Evolutionary conservation across 371 early-diverging fungal genomes (phyloP).

Genomic region (Sporodiniella umbellata): DNA sequence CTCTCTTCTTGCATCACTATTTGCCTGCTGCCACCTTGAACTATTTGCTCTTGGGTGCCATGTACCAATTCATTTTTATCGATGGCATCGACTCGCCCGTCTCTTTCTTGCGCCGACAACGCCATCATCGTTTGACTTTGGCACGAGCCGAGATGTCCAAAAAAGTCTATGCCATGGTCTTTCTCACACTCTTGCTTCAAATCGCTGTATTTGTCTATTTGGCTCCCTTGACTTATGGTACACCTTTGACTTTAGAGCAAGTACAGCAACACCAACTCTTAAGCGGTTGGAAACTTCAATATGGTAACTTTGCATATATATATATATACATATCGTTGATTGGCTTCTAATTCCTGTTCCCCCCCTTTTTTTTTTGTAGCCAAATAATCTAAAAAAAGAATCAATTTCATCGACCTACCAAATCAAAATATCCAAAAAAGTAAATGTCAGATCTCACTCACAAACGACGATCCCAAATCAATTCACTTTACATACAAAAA

Average conservation of each 20-base stretch:
- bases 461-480: too few species aligned
- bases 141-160: conserved; percentile 25
- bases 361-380: too few species aligned
- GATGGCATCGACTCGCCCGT: conserved; percentile 59
- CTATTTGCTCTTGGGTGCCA: conserved; percentile 70
- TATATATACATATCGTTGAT: too few species aligned
- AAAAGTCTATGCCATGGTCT: conserved; percentile 34
- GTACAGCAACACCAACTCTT: conserved; percentile 70
- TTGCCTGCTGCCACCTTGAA: conserved; percentile 83
- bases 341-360: too few species aligned
- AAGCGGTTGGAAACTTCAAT: conserved; percentile 81
- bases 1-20: conserved; percentile 97
- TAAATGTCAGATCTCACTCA: too few species aligned
- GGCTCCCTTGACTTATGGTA: conserved; percentile 71
- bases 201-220: conserved; percentile 52
- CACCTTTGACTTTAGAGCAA: conserved; percentile 54
- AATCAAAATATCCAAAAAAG: too few species aligned
- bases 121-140: conserved; percentile 20
- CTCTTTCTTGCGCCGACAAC: conserved; percentile 35
- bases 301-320: too few species aligned
- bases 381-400: too few species aligned
- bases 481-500: too few species aligned
- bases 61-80: conserved; percentile 66
- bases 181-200: conserved; percentile 44
- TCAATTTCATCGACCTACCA: too few species aligned